A percentile compares a stretch with the other conserved stretches of the same genome.
phyloP scores from a whole-genome alignment of 1,284 basidiomycete genomes.

The Somion occarium region DNA sequence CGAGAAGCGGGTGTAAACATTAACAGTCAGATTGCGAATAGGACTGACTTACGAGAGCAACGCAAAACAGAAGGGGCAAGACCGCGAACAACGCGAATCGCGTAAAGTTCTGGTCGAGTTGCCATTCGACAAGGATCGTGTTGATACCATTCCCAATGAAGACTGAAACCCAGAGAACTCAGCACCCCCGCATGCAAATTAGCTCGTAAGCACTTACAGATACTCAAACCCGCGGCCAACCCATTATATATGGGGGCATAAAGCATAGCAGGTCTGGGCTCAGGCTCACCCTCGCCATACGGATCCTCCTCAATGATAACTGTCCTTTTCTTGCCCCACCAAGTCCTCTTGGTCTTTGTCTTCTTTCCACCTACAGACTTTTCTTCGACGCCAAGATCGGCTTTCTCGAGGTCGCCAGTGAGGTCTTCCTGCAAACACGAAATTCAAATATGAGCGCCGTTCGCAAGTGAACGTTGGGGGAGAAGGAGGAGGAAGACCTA shows the following conservation, averaged over 20 bases:
- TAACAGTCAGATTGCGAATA: background rate
- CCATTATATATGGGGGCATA: constrained; percentile 45
- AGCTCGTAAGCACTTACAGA: constrained; percentile 23
- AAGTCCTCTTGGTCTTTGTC: constrained; percentile 22
- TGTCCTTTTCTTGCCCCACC: constrained; percentile 32
- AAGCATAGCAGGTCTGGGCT: constrained; percentile 34
- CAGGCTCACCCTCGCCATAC: constrained; percentile 25
- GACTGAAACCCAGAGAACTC: constrained; percentile 21
- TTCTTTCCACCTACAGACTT: constrained; percentile 17
- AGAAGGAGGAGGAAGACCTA: constrained; percentile 4
- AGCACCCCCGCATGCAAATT: background rate
- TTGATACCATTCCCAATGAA: constrained; percentile 36
- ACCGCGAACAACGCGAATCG: constrained; percentile 40
- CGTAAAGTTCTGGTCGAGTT: constrained; percentile 39
- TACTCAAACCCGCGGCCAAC: constrained; percentile 34
- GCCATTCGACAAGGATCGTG: constrained; percentile 38
- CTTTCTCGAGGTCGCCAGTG: constrained; percentile 33
- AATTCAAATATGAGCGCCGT: constrained; percentile 11
- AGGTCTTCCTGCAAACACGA: constrained; percentile 18
- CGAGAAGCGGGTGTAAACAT: background rate
- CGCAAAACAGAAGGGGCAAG: constrained; percentile 39
- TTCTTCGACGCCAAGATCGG: constrained; percentile 20
- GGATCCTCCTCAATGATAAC: constrained; percentile 22
- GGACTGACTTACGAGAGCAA: constrained; percentile 30
- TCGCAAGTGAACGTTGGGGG: background rate